Conservation (phyloP, 2,329 filamentous ascomycete species). For the Claviceps sp. region DNA sequence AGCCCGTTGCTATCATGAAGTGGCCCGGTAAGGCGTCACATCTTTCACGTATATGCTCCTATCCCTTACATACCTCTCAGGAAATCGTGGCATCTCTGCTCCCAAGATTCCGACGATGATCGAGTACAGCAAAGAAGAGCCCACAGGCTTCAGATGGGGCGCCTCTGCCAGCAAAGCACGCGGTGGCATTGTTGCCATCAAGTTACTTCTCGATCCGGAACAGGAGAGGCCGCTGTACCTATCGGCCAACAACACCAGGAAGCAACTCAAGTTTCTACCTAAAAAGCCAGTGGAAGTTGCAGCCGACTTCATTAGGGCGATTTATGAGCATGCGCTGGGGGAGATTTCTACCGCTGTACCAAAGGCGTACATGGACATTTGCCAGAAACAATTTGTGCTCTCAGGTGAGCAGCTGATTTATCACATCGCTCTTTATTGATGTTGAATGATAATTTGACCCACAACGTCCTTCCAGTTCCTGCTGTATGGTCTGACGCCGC, state of each 20-base stretch:
- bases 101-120: constrained; percentile 18
- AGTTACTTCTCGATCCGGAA: constrained; percentile 9
- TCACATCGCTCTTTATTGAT: background rate
- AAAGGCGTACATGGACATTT: constrained; percentile 7
- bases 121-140: constrained; percentile 21
- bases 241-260: background rate
- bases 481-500: constrained; percentile 44
- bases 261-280: constrained; percentile 5
- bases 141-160: constrained; percentile 22
- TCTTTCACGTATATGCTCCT: constrained; percentile 20
- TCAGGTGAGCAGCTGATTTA: constrained; percentile 19
- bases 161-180: constrained; percentile 2
- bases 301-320: constrained; percentile 6
- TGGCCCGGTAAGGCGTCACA: constrained; percentile 9
- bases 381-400: constrained; percentile 24
- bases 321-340: constrained; percentile 20
- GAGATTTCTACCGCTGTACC: constrained; percentile 19
- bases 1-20: constrained; percentile 20
- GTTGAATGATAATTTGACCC: background rate
- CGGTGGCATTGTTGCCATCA: constrained; percentile 8
- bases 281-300: constrained; percentile 8
- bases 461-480: constrained; percentile 30
- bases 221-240: constrained; percentile 8
- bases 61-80: constrained; percentile 26
- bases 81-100: constrained; percentile 24